Conservation (phyloP, 2,329 filamentous ascomycete genomes). For the Monilinia aucupariae region DNA sequence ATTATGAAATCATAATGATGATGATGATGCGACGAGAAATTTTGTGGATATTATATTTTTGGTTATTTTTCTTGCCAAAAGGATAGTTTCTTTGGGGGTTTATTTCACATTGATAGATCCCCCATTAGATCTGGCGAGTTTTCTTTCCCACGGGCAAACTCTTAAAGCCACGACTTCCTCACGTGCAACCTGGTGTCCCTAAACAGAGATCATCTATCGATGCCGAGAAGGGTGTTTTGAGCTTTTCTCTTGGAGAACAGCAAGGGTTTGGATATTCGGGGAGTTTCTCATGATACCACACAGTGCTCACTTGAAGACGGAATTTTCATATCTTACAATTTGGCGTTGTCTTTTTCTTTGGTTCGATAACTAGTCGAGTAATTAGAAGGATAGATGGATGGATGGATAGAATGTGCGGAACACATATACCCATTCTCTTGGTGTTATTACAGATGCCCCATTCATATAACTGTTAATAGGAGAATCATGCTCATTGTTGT, state of each 20-base stretch:
- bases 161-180: neutral
- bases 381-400: no score
- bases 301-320: neutral
- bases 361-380: no score
- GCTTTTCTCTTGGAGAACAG: neutral
- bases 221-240: neutral
- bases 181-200: neutral
- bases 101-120: neutral
- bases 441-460: no score
- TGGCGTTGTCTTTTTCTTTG: no score
- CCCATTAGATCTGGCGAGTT: neutral
- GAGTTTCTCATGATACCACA: neutral
- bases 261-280: neutral
- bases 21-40: neutral
- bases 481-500: no score
- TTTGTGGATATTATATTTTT: neutral
- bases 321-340: no score
- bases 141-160: neutral
- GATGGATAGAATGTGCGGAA: neutral
- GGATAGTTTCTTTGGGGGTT: neutral
- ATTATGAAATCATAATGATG: neutral
- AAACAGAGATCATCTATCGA: neutral
- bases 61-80: neutral
- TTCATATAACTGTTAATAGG: no score
- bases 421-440: neutral